Evolutionary conservation across 1,284 basidiomycete genomes (phyloP), one percentile per base, ranked within the genome.

Genomic region (Cryptococcus sp.): DNA sequence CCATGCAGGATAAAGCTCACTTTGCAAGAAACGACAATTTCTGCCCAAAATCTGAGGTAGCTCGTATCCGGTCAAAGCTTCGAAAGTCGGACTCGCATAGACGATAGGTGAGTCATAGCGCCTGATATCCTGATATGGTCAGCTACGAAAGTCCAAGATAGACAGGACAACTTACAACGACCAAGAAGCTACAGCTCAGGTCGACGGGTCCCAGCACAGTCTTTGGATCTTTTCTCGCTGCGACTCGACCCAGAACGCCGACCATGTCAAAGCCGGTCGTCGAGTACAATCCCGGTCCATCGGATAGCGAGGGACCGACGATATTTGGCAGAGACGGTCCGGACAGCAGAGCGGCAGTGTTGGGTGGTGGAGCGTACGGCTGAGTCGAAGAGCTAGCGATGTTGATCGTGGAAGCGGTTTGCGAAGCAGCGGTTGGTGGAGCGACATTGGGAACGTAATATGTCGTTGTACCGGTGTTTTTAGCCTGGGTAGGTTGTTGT

Each of bases 131-230:
- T 69, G 39, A 10, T 21, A n/a, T 19, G 4, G 5, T 44, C 9
- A 32, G 42, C 44, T 19, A 35, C 25, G 12, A 36, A 21, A 24
- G 42, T 21, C 14, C 38, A 4, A 22, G n/a, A n/a, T 0, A 25
- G n/a, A 16, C 18, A 21, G 23, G 18, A 5, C 5, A 21, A 66
- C 69, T 56, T 40, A 69, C 67, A 47, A 85, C 84, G 43, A 97
- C 86, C 56, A 87, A 79, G 69, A 97, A 97, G 9, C 87, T 82
- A 66, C 88, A 92, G 3, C 87, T 86, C 50, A 92, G 76, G 69
- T 97, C 93, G 32, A 97, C 87, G 0, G 93, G 89, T 9, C 93
- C 93, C 18, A 97, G 80, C 5, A 79, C 73, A 41, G 95, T 81
- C 51, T 79, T 82, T 1, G 88, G 89, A 58, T 86, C 80, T 0